A percentile compares a stretch with the other conserved stretches of the same genome.
These are phyloP conservation scores for Aureobasidium sp. DNA, from an alignment of 2,329 filamentous ascomycete species.

Conservation along the genomic window DNA sequence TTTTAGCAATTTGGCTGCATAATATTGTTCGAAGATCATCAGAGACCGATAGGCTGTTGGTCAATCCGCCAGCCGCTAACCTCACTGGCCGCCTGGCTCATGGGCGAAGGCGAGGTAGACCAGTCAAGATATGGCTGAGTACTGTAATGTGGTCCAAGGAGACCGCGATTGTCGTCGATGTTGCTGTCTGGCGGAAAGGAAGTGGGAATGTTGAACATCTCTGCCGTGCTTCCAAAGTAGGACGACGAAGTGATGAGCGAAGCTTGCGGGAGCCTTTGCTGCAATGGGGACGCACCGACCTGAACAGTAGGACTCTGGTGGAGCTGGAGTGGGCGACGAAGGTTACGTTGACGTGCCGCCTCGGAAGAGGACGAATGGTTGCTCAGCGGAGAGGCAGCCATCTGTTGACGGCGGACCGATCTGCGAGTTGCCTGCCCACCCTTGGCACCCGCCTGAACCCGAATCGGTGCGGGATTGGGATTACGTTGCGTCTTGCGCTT, in stretches of 20 bases:
- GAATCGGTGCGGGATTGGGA: conserved; percentile 14
- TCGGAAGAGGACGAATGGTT: background rate
- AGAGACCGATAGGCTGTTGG: background rate
- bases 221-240: background rate
- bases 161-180: background rate
- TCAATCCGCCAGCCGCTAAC: background rate
- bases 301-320: background rate
- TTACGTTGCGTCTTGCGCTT: conserved; percentile 17
- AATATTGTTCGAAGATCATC: background rate
- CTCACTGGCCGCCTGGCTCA: background rate
- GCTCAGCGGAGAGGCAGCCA: conserved; percentile 2
- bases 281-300: background rate
- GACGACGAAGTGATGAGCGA: background rate
- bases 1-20: background rate
- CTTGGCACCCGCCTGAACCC: conserved; percentile 18
- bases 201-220: background rate
- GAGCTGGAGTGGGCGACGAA: background rate
- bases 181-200: background rate
- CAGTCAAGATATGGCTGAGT: background rate
- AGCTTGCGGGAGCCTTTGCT: background rate
- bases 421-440: conserved; percentile 17
- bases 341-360: background rate
- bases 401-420: conserved; percentile 8
- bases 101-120: conserved; percentile 1
- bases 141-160: background rate